These are phyloP conservation scores for Trametes pubescens DNA, from an alignment of 1,284 basidiomycete species.

Conservation along the genomic window DNA sequence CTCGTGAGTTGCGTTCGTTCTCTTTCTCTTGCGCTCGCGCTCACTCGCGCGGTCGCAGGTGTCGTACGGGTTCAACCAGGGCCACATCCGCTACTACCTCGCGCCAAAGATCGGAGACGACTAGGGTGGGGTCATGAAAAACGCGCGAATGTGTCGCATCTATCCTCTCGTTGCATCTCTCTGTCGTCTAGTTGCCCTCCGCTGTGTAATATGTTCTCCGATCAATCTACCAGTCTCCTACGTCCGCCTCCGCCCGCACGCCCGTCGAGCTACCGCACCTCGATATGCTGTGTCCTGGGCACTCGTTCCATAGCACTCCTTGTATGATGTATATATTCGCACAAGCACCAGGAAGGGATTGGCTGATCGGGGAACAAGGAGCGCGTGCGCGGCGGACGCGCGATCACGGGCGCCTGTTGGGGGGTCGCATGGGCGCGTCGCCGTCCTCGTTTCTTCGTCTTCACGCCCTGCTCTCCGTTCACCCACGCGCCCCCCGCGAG, in stretches of 20 bases:
- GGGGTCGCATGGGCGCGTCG: background rate
- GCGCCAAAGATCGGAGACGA: conserved; percentile 92
- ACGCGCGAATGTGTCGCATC: background rate
- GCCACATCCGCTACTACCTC: conserved; percentile 86
- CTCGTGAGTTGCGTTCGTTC: conserved; percentile 61
- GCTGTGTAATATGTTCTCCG: conserved; percentile 22
- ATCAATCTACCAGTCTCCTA: conserved; percentile 6
- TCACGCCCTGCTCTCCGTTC: background rate
- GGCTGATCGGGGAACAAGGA: background rate
- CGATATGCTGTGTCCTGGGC: too few species aligned
- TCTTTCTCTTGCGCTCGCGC: background rate
- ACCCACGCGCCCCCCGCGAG: background rate
- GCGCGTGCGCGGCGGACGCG: background rate
- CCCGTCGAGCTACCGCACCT: background rate
- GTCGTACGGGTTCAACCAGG: conserved; percentile 86
- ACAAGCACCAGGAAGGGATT: too few species aligned
- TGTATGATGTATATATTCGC: too few species aligned
- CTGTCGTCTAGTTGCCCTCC: conserved; percentile 12
- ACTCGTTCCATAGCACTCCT: too few species aligned
- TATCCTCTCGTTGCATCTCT: conserved; percentile 3
- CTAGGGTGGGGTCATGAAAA: conserved; percentile 38
- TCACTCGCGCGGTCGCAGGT: conserved; percentile 59
- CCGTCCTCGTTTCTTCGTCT: background rate
- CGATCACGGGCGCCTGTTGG: conserved; percentile 1
- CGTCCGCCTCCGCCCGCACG: background rate